Evolutionary conservation across 2,329 filamentous ascomycete species (phyloP).

Genomic region (Talaromyces sp.): DNA sequence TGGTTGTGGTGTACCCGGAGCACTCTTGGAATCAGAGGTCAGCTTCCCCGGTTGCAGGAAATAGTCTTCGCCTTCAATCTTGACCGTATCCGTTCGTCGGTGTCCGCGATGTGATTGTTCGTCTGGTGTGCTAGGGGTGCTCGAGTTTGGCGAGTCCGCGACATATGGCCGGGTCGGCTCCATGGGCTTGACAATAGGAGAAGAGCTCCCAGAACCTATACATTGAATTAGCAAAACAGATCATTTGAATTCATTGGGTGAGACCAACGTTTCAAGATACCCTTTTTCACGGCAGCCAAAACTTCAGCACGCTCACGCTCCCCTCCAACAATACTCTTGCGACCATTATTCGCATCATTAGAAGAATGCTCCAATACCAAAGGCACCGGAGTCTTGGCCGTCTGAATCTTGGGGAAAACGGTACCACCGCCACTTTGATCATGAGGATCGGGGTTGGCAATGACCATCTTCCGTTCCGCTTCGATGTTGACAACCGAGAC

Average conservation of each 20-base stretch:
- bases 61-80: conserved; percentile 80
- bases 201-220: conserved; percentile 59
- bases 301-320: conserved; percentile 89
- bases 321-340: conserved; percentile 86
- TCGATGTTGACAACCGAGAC: conserved; percentile 96
- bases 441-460: conserved; percentile 61
- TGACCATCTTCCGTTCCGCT: conserved; percentile 79
- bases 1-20: conserved; percentile 39
- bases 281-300: conserved; percentile 86
- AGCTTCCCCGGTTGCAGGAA: conserved; percentile 74
- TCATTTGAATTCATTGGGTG: background rate
- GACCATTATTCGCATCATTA: conserved; percentile 28
- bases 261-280: conserved; percentile 80
- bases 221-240: conserved; percentile 18
- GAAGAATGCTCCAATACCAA: conserved; percentile 35
- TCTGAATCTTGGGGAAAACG: conserved; percentile 77
- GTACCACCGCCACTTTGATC: conserved; percentile 66
- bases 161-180: conserved; percentile 49
- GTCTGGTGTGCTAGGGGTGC: conserved; percentile 83
- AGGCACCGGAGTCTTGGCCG: conserved; percentile 53
- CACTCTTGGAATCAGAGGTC: conserved; percentile 66
- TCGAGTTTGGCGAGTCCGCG: conserved; percentile 76
- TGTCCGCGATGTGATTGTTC: conserved; percentile 59
- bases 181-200: conserved; percentile 59
- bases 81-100: conserved; percentile 62